Evolutionary conservation across 2,329 filamentous ascomycete genomes (phyloP).

Genomic region (Ambrosiella cleistominuta): DNA sequence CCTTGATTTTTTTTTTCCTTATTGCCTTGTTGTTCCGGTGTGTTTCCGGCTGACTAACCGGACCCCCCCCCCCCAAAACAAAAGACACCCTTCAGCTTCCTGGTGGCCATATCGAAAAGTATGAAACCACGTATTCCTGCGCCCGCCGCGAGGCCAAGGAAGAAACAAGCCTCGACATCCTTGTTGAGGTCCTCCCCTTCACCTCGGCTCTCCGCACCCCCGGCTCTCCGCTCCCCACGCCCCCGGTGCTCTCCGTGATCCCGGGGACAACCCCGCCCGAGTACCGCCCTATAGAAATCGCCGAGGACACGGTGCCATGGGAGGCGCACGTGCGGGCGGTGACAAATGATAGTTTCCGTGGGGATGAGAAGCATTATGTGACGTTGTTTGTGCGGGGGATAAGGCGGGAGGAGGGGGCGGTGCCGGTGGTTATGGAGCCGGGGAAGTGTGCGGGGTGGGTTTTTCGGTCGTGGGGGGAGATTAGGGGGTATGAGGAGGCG

Average conservation of each 20-base stretch:
- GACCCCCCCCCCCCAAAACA: slow-evolving; percentile 12
- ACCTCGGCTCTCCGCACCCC: not conserved
- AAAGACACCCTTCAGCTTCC: slow-evolving; percentile 48
- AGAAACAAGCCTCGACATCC: slow-evolving; percentile 48
- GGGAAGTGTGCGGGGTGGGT: slow-evolving; percentile 34
- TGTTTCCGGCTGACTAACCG: not conserved
- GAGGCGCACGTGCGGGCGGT: slow-evolving; percentile 32
- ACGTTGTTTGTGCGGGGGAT: slow-evolving; percentile 49
- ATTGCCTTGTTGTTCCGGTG: too few relatives aligned
- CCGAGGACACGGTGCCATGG: not conserved
- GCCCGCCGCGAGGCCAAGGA: slow-evolving; percentile 51
- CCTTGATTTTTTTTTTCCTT: too few relatives aligned
- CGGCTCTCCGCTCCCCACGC: not conserved
- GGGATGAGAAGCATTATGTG: slow-evolving; percentile 51
- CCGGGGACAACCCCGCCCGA: not conserved
- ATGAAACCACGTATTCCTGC: slow-evolving; percentile 44
- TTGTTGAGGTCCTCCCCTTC: slow-evolving; percentile 19
- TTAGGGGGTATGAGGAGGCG: slow-evolving; percentile 19
- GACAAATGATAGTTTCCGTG: slow-evolving; percentile 49
- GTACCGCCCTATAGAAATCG: not conserved
- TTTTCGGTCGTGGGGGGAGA: slow-evolving; percentile 29
- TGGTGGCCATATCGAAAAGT: slow-evolving; percentile 57
- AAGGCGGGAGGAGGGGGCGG: slow-evolving; percentile 27
- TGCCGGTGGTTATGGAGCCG: slow-evolving; percentile 32
- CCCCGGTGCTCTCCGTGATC: not conserved